A percentile compares a stretch with the other conserved stretches of the same genome.
Evolutionary conservation across 2,329 filamentous ascomycete genomes (phyloP).

Genomic region (Talaromyces sp.): DNA sequence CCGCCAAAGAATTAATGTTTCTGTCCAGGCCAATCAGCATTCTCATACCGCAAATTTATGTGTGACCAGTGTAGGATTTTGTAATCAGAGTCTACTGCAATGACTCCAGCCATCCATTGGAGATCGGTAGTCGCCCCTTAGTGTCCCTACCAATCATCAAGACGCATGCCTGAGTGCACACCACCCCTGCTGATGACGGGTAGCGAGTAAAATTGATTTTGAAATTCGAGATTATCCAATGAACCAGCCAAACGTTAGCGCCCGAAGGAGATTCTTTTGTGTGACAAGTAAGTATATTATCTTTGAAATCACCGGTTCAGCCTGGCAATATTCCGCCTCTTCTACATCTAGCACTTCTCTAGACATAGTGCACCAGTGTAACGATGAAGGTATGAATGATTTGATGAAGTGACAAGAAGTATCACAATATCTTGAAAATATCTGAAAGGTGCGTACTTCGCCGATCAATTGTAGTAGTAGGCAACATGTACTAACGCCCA

Average conservation of each 20-base stretch:
- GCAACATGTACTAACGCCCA: neutral
- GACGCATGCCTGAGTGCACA: neutral
- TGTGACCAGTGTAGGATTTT: too few relatives aligned
- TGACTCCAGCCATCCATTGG: too few relatives aligned
- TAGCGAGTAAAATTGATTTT: neutral
- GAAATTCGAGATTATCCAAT: neutral
- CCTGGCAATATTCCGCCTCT: neutral
- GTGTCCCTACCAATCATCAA: too few relatives aligned
- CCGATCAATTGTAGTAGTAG: neutral
- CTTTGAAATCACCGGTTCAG: neutral
- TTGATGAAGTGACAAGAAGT: neutral
- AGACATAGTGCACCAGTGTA: neutral
- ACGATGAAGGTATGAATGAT: neutral
- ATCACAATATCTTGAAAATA: neutral
- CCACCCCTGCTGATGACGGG: neutral
- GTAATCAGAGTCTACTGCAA: too few relatives aligned
- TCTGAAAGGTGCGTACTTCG: neutral
- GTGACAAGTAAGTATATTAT: neutral
- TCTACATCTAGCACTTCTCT: neutral
- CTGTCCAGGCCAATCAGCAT: too few relatives aligned
- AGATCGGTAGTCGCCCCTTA: too few relatives aligned
- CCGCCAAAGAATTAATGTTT: too few relatives aligned
- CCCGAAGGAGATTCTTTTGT: neutral
- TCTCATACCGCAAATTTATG: too few relatives aligned
- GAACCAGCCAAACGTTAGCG: neutral